These are phyloP conservation scores for Agaricus sinodeliciosus DNA, from an alignment of 768 basidiomycete species.

Conservation along the genomic window DNA sequence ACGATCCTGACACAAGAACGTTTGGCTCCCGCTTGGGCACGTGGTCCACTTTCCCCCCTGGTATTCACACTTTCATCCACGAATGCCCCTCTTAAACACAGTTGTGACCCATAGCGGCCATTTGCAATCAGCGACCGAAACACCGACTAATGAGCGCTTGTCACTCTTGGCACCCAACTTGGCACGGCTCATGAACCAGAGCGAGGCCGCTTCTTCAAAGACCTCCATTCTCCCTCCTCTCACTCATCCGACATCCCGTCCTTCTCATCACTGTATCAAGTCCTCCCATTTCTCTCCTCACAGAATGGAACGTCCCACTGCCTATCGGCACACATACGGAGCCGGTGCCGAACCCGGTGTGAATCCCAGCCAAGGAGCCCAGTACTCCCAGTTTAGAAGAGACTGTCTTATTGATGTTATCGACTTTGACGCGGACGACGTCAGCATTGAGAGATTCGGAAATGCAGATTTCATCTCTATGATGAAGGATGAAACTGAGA, in stretches of 20 bases:
- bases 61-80: no score
- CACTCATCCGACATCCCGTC: background rate
- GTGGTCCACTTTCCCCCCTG: no score
- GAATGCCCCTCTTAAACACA: no score
- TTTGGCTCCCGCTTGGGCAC: no score
- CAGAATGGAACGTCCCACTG: background rate
- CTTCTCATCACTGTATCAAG: background rate
- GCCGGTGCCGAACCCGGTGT: slow-evolving; percentile 62
- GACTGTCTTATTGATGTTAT: slow-evolving; percentile 53
- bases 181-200: background rate
- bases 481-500: slow-evolving; percentile 23
- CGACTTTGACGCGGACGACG: slow-evolving; percentile 49
- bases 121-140: no score
- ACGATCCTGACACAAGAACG: no score
- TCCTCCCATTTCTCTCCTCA: background rate
- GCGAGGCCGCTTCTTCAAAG: background rate
- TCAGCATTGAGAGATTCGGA: slow-evolving; percentile 35
- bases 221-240: background rate
- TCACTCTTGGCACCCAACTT: background rate
- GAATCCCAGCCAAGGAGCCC: slow-evolving; percentile 43
- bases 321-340: background rate
- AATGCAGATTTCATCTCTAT: slow-evolving; percentile 45
- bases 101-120: no score
- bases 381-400: slow-evolving; percentile 47
- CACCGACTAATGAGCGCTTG: background rate